Evolutionary conservation across 495 filamentous ascomycete species (phyloP).

Genomic region (Sphaerosporella brunnea): DNA sequence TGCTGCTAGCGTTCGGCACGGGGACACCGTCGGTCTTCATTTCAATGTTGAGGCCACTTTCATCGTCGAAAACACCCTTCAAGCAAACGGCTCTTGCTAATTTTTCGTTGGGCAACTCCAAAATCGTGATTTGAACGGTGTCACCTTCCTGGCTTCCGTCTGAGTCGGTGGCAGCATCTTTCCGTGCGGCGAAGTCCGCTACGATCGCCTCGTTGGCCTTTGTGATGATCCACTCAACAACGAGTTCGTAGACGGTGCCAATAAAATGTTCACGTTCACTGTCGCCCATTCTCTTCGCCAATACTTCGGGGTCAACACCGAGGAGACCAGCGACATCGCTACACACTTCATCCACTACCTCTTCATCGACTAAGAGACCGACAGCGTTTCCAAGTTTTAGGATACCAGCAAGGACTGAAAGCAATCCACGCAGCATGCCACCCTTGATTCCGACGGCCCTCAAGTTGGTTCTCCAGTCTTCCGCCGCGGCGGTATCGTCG

Average conservation of each 20-base stretch:
- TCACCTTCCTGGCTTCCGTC: constrained; percentile 50
- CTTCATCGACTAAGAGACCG: constrained; percentile 69
- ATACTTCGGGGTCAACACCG: constrained; percentile 69
- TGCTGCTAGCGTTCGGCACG: constrained; percentile 47
- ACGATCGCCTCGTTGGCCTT: constrained; percentile 83
- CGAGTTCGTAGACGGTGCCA: constrained; percentile 73
- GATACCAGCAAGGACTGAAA: constrained; percentile 69
- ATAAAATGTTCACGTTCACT: constrained; percentile 68
- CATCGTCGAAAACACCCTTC: constrained; percentile 80
- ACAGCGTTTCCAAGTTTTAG: constrained; percentile 82
- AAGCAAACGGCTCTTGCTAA: constrained; percentile 73
- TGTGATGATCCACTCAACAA: constrained; percentile 84
- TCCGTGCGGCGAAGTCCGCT: constrained; percentile 45
- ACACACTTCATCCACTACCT: constrained; percentile 67
- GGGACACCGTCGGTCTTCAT: constrained; percentile 90
- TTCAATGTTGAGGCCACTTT: constrained; percentile 78
- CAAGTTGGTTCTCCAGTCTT: constrained; percentile 71
- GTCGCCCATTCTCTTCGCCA: constrained; percentile 60
- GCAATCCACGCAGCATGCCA: constrained; percentile 53
- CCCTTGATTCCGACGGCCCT: constrained; percentile 89
- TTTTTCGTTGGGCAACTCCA: constrained; percentile 66
- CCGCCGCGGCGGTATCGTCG: constrained; percentile 80
- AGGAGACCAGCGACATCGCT: constrained; percentile 78
- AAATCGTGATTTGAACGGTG: constrained; percentile 70
- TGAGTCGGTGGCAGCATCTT: constrained; percentile 43